Percentiles rank a stretch among this genome's conserved stretches.
Evolutionary conservation across 208 protist species (phyloP).

Genomic region (Herpetomonas tarakana): DNA sequence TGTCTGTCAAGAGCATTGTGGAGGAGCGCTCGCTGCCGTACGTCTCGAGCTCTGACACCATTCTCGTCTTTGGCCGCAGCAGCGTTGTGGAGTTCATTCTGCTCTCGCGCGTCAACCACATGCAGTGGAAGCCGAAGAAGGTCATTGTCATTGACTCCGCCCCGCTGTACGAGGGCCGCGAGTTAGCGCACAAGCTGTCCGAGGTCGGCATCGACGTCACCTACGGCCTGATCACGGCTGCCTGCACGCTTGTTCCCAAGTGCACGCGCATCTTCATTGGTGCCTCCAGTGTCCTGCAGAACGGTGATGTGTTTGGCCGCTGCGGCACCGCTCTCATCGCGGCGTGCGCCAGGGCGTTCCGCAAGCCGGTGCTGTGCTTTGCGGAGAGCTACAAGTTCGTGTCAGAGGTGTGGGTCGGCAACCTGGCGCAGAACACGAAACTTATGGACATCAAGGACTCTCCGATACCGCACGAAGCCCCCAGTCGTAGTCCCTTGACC

Average conservation of each 20-base stretch:
- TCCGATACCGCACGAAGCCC: slow-evolving; percentile 11
- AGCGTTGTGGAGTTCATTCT: slow-evolving; percentile 71
- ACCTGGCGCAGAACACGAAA: slow-evolving; percentile 95
- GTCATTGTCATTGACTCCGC: slow-evolving; percentile 95
- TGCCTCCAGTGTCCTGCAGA: slow-evolving; percentile 91
- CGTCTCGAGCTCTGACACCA: slow-evolving; percentile 62
- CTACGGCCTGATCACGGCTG: slow-evolving; percentile 91
- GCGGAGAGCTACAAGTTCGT: slow-evolving; percentile 98
- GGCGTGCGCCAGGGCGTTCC: slow-evolving; percentile 90
- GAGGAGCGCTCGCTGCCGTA: slow-evolving; percentile 68
- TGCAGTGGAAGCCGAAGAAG: slow-evolving; percentile 39
- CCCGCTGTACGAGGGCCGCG: slow-evolving; percentile 91
- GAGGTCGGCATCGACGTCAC: slow-evolving; percentile 86
- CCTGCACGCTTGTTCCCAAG: slow-evolving; percentile 95
- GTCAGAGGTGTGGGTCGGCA: slow-evolving; percentile 94
- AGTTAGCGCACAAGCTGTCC: slow-evolving; percentile 68
- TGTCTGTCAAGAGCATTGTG: slow-evolving; percentile 72
- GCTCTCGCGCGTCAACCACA: slow-evolving; percentile 40
- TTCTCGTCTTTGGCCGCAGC: slow-evolving; percentile 80
- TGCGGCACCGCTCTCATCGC: slow-evolving; percentile 93
- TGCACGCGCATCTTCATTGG: slow-evolving; percentile 95
- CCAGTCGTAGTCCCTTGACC: slow-evolving; percentile 11
- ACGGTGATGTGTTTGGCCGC: slow-evolving; percentile 92
- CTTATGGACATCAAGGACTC: slow-evolving; percentile 41
- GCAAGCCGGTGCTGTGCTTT: slow-evolving; percentile 96